phyloP scores from a whole-genome alignment of 2,329 filamentous ascomycete genomes.

The Fusarium sp. region DNA sequence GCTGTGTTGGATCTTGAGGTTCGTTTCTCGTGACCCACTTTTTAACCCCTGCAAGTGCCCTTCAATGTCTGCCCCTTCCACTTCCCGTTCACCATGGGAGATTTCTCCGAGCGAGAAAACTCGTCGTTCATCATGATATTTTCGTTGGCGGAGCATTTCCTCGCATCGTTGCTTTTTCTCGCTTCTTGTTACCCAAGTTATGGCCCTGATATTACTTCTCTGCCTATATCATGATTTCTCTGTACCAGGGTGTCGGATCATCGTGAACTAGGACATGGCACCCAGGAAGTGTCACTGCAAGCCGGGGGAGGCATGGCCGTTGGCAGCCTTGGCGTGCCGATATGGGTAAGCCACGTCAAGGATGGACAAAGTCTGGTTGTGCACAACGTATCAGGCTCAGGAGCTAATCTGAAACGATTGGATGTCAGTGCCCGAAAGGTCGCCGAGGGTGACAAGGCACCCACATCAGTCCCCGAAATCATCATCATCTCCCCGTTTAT shows the following conservation, averaged over 20 bases:
- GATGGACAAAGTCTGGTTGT: slow-evolving; percentile 12
- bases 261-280: slow-evolving; percentile 16
- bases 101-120: slow-evolving; percentile 5
- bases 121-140: slow-evolving; percentile 7
- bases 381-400: slow-evolving; percentile 17
- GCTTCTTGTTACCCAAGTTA: background rate
- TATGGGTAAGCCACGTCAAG: slow-evolving; percentile 27
- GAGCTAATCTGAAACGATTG: slow-evolving; percentile 29
- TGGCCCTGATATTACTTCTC: slow-evolving; percentile 20
- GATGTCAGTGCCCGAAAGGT: slow-evolving; percentile 30
- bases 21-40: slow-evolving; percentile 33
- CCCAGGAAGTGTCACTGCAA: background rate
- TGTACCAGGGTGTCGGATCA: slow-evolving; percentile 23
- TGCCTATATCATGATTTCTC: slow-evolving; percentile 15
- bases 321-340: slow-evolving; percentile 22
- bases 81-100: background rate
- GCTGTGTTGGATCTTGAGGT: slow-evolving; percentile 20
- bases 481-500: slow-evolving; percentile 5
- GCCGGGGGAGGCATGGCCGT: slow-evolving; percentile 8
- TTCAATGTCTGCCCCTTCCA: slow-evolving; percentile 27
- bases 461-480: slow-evolving; percentile 17
- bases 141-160: background rate
- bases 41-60: slow-evolving; percentile 18
- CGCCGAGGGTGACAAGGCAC: slow-evolving; percentile 30
- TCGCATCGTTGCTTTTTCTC: slow-evolving; percentile 3